A percentile compares a stretch with the other conserved stretches of the same genome.
Conservation (phyloP, 1,139 yeast genomes). For the Debaryomyces subglobosus region DNA sequence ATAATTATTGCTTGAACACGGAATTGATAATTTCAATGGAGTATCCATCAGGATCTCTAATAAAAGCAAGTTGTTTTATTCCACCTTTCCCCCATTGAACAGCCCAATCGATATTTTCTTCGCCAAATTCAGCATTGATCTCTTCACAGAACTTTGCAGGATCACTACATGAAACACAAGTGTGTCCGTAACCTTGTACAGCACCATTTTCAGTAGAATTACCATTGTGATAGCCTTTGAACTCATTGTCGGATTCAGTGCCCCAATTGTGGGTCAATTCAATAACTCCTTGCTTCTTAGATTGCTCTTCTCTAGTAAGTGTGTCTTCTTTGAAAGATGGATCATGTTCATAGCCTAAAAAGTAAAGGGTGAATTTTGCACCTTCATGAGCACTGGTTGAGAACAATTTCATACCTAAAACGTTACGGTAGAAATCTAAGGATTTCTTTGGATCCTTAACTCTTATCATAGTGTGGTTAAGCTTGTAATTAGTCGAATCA, state of each 20-base stretch:
- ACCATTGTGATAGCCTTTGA: conserved; percentile 80
- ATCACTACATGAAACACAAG: conserved; percentile 73
- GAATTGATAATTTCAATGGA: conserved; percentile 59
- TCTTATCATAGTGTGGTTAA: conserved; percentile 93
- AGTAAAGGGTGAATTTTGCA: conserved; percentile 85
- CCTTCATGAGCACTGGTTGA: conserved; percentile 56
- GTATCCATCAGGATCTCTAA: conserved; percentile 94
- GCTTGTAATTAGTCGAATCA: conserved; percentile 50
- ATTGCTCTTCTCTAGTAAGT: conserved; percentile 30
- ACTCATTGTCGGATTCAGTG: conserved; percentile 75
- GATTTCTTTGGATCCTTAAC: conserved; percentile 82
- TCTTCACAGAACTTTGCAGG: conserved; percentile 58
- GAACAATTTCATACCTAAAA: conserved; percentile 77
- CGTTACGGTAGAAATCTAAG: conserved; percentile 72
- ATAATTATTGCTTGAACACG: conserved; percentile 27
- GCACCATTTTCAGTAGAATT: conserved; percentile 58
- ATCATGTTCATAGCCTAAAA: conserved; percentile 68
- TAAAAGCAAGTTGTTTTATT: conserved; percentile 63
- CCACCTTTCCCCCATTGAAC: conserved; percentile 63
- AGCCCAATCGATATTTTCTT: conserved; percentile 38
- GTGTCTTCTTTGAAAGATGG: conserved; percentile 40
- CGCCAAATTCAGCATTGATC: conserved; percentile 45
- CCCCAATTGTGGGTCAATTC: conserved; percentile 97
- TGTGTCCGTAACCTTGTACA: conserved; percentile 85
- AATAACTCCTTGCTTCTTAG: conserved; percentile 64